Evolutionary conservation across 2,329 filamentous ascomycete genomes (phyloP), one percentile per base, ranked within the genome.

Genomic region (Basipetospora chlamydospora): DNA sequence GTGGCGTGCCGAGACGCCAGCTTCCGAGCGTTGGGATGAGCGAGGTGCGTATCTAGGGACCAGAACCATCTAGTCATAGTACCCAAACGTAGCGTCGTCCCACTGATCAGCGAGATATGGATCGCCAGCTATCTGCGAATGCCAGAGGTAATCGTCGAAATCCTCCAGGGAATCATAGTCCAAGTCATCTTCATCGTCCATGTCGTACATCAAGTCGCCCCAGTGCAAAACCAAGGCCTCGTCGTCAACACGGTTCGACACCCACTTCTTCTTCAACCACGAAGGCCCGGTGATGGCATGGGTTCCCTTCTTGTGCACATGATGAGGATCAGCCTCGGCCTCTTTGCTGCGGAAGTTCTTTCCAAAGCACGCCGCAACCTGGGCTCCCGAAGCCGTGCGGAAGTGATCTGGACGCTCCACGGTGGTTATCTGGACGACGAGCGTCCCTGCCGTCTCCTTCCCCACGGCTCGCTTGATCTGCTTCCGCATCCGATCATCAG

Each of bases 181-280:
- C 20, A 8, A 11, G 10, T 21, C 16, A 15, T 13, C 17, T 10
- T 29, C 18, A 12, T 28, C 34, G 12, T 17, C 13, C 33, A 29
- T 20, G 13, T 29, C 26, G 15, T 31, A 5, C n/a, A 31, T 20
- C 7, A 31, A 21, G 16, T 33, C 17, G 12, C 22, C 11, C 35
- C 26, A 31, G 18, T 37, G 35, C 13, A 37, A n/a, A 20, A 37
- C 16, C 15, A 37, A 25, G 11, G 16, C 35, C 12, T 28, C 35
- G 10, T 25, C 28, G n/a, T 37, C 35, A 13, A 37, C 16, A 11
- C 35, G 35, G 18, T 37, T 28, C 8, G 35, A 30, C 5, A 37
- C 35, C 35, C 35, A 37, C 28, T 37, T 37, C 28, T 37, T 37
- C 21, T 37, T 31, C 20, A 37, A 15, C 35, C 35, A 37, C 16